Conservation (phyloP, 768 basidiomycete genomes). For the Russula abietina region DNA sequence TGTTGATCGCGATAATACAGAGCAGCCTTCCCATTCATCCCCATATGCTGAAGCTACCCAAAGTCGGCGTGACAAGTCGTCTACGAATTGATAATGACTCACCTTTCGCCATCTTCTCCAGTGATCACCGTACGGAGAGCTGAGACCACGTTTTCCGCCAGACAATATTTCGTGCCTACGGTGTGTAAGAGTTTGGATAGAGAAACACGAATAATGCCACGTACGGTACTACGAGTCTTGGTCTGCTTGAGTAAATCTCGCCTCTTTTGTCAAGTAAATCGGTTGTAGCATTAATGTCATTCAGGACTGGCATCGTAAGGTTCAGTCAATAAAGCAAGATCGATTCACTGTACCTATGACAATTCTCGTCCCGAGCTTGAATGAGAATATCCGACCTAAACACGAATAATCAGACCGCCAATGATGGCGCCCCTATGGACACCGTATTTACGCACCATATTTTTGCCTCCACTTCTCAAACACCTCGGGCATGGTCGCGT, state of each 20-base stretch:
- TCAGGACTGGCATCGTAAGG: conserved; percentile 11
- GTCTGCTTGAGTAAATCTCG: conserved; percentile 22
- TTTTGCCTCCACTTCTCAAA: conserved; percentile 6
- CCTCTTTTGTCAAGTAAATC: conserved; percentile 21
- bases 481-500: background rate
- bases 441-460: background rate
- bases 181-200: background rate
- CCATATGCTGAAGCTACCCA: conserved; percentile 12
- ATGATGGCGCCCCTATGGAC: too few relatives aligned
- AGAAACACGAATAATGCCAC: background rate
- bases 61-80: background rate
- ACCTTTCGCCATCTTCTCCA: conserved; percentile 20
- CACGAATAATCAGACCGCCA: background rate
- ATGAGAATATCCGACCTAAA: conserved; percentile 19
- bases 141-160: conserved; percentile 13
- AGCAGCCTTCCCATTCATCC: conserved; percentile 11
- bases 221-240: conserved; percentile 13
- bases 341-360: background rate
- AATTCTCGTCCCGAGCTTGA: conserved; percentile 7
- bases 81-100: background rate
- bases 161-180: conserved; percentile 21
- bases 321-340: background rate
- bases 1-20: conserved; percentile 12
- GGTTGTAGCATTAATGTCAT: conserved; percentile 2
- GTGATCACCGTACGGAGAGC: conserved; percentile 6